Conservation (phyloP, 2,329 filamentous ascomycete species). For the Balansia obtecta region DNA sequence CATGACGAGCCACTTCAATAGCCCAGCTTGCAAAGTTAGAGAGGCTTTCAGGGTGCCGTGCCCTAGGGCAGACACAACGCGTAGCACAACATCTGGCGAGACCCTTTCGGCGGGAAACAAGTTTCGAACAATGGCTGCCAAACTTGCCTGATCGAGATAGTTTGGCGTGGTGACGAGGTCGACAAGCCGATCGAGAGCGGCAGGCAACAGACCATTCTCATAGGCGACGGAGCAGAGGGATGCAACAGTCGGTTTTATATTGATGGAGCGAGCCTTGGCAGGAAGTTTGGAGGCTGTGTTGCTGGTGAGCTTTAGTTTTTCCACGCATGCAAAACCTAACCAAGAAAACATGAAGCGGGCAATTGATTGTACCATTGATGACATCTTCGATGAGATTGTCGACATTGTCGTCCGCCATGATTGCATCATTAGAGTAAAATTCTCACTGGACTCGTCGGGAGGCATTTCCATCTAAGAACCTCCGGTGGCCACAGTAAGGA, state of each 20-base stretch:
- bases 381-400: slow-evolving; percentile 24
- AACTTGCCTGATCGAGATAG: slow-evolving; percentile 63
- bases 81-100: slow-evolving; percentile 46
- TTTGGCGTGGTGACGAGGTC: slow-evolving; percentile 54
- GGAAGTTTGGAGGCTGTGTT: slow-evolving; percentile 43
- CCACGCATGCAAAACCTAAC: not conserved
- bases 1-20: slow-evolving; percentile 70
- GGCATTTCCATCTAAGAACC: not conserved
- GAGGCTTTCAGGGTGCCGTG: slow-evolving; percentile 66
- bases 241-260: slow-evolving; percentile 52
- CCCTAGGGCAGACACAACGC: slow-evolving; percentile 61
- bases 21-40: slow-evolving; percentile 53
- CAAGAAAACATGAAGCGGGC: too few relatives aligned
- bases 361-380: slow-evolving; percentile 15
- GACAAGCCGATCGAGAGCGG: slow-evolving; percentile 49
- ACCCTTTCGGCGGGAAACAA: slow-evolving; percentile 62
- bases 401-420: slow-evolving; percentile 20
- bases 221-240: slow-evolving; percentile 50
- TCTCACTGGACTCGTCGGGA: not conserved
- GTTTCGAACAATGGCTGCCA: slow-evolving; percentile 56
- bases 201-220: slow-evolving; percentile 51
- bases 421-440: not conserved
- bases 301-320: not conserved
- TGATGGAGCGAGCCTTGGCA: slow-evolving; percentile 51
- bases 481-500: too few relatives aligned